Percentiles rank a stretch among this genome's conserved stretches.
phyloP scores from a whole-genome alignment of 371 early-diverging fungal genomes.

The Dichotomocladium elegans region DNA sequence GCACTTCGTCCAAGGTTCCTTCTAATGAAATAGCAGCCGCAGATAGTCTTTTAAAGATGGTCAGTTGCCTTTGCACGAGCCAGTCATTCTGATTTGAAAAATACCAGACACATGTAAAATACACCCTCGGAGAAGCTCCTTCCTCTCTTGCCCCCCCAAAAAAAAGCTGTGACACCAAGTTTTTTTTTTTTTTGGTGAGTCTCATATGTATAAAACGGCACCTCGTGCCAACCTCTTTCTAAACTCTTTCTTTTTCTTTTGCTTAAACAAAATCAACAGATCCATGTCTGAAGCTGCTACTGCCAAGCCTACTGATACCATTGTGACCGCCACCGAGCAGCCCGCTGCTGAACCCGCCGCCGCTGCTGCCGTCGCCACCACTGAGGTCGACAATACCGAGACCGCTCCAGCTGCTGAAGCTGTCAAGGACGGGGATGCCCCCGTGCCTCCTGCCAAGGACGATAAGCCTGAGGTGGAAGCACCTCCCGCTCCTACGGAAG shows the following conservation, averaged over 20 bases:
- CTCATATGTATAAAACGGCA: neutral
- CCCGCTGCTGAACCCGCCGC: neutral
- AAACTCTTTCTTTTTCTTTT: neutral
- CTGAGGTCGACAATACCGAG: neutral
- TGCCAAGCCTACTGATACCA: neutral
- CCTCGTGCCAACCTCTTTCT: neutral
- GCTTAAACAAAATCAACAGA: neutral
- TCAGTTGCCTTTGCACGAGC: too few species aligned
- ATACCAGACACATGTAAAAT: too few species aligned
- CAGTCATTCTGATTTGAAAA: too few species aligned
- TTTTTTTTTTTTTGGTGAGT: neutral
- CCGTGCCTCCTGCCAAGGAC: slow-evolving; percentile 2
- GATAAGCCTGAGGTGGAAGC: slow-evolving; percentile 1
- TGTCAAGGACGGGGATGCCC: neutral
- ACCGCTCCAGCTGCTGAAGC: neutral
- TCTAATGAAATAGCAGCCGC: too few species aligned
- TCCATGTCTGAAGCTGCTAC: neutral
- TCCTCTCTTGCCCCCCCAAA: neutral
- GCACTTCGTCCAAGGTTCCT: too few species aligned
- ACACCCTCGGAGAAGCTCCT: neutral
- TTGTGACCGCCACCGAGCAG: neutral
- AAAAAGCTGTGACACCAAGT: too few species aligned
- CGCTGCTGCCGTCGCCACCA: neutral
- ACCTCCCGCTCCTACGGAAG: neutral
- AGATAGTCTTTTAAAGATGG: too few species aligned